Conservation (phyloP, 2,329 filamentous ascomycete genomes). For the Pestalotiopsis sp. region DNA sequence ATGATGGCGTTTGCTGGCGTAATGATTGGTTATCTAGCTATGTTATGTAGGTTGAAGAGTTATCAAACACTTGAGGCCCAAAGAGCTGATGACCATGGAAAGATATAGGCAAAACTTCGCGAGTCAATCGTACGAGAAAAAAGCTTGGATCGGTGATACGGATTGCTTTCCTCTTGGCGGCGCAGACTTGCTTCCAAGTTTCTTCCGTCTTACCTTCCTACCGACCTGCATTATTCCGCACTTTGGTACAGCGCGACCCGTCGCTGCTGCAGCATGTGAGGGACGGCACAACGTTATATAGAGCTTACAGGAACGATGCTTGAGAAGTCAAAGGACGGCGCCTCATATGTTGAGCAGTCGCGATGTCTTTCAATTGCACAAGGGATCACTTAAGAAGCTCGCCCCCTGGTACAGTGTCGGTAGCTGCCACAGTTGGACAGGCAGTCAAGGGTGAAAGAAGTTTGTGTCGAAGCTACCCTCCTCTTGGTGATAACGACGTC, state of each 20-base stretch:
- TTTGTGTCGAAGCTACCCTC: background rate
- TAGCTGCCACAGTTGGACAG: background rate
- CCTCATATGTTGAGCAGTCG: background rate
- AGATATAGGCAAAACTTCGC: background rate
- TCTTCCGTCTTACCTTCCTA: background rate
- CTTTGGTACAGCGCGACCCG: background rate
- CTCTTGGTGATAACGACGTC: background rate
- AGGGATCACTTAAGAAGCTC: background rate
- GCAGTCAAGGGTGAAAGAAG: background rate
- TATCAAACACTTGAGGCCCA: background rate
- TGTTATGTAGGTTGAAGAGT: too few species aligned
- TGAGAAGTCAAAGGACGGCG: background rate
- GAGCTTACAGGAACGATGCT: background rate
- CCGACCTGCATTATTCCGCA: background rate
- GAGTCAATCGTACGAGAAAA: background rate
- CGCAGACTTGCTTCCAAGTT: background rate
- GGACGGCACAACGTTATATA: background rate
- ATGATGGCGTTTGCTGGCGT: slow-evolving; percentile 32
- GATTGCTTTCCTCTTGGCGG: background rate
- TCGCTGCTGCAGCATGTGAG: background rate
- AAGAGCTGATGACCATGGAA: background rate
- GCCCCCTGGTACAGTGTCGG: background rate
- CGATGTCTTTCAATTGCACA: background rate
- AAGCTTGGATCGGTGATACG: background rate
- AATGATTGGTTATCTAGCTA: background rate